These are phyloP conservation scores for Penicillium sp. DNA, from an alignment of 2,329 filamentous ascomycete species.

Conservation along the genomic window DNA sequence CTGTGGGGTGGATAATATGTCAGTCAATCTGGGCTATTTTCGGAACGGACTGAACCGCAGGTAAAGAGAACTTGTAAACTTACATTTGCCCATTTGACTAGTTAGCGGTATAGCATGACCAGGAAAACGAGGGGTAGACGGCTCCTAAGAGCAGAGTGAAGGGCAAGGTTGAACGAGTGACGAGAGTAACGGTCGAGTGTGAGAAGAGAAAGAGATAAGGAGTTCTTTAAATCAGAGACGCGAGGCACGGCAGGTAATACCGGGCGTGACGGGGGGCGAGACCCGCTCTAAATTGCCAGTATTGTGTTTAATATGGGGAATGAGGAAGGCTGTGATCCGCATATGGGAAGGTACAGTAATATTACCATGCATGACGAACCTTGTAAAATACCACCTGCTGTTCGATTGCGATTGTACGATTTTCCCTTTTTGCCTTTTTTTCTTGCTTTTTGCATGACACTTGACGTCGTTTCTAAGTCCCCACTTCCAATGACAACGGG, in stretches of 20 bases:
- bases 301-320: background rate
- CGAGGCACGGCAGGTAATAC: constrained; percentile 19
- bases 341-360: constrained; percentile 12
- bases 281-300: background rate
- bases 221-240: constrained; percentile 22
- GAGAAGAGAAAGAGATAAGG: constrained; percentile 18
- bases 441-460: background rate
- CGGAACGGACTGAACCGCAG: background rate
- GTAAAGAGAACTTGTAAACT: constrained; percentile 4
- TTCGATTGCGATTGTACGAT: background rate
- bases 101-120: constrained; percentile 31
- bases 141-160: background rate
- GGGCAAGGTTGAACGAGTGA: constrained; percentile 10
- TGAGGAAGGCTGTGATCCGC: background rate
- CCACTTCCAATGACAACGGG: background rate
- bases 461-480: background rate
- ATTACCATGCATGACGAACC: constrained; percentile 5
- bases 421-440: background rate
- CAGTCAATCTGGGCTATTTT: background rate
- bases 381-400: background rate
- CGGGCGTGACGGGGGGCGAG: constrained; percentile 18
- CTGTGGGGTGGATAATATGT: constrained; percentile 31
- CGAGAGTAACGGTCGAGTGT: background rate
- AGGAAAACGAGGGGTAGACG: constrained; percentile 11
- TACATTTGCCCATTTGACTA: constrained; percentile 46